A percentile compares a stretch with the other conserved stretches of the same genome.
Conservation (phyloP, 805 yeast genomes). For the Pachysolen tannophilus region DNA sequence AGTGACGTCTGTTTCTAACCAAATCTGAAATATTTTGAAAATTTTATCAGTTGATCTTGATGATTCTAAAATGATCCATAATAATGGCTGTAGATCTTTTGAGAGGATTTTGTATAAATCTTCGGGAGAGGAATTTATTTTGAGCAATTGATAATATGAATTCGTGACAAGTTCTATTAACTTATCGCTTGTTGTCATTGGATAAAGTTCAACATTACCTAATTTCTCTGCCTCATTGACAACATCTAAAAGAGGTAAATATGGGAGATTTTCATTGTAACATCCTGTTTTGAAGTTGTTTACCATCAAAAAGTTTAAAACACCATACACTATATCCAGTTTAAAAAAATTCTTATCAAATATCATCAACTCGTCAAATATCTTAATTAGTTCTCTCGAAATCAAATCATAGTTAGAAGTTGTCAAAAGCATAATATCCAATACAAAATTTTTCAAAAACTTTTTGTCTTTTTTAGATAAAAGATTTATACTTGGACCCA, state of each 20-base stretch:
- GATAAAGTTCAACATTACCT: constrained; percentile 20
- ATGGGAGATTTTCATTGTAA: constrained; percentile 14
- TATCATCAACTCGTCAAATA: constrained; percentile 37
- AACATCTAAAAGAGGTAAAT: constrained; percentile 16
- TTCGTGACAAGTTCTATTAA: constrained; percentile 19
- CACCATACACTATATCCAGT: constrained; percentile 18
- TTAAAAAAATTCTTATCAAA: constrained; percentile 33
- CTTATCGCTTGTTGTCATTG: constrained; percentile 22
- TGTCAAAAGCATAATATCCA: constrained; percentile 28
- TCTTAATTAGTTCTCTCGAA: constrained; percentile 29
- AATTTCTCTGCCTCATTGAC: constrained; percentile 14
- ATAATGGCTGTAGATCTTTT: constrained; percentile 13
- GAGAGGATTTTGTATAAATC: background rate
- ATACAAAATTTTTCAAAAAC: constrained; percentile 27
- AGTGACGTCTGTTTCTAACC: constrained; percentile 15
- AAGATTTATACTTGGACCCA: constrained; percentile 48
- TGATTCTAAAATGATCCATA: constrained; percentile 26
- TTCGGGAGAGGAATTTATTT: constrained; percentile 12
- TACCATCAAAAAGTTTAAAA: constrained; percentile 23
- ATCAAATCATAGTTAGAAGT: constrained; percentile 24
- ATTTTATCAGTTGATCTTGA: constrained; percentile 15
- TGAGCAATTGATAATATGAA: constrained; percentile 21
- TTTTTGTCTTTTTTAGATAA: constrained; percentile 21
- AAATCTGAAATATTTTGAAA: constrained; percentile 13
- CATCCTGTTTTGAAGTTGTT: constrained; percentile 27